Evolutionary conservation across 331 rosid species (phyloP).

Genomic region (Pyracantha coccinea): DNA sequence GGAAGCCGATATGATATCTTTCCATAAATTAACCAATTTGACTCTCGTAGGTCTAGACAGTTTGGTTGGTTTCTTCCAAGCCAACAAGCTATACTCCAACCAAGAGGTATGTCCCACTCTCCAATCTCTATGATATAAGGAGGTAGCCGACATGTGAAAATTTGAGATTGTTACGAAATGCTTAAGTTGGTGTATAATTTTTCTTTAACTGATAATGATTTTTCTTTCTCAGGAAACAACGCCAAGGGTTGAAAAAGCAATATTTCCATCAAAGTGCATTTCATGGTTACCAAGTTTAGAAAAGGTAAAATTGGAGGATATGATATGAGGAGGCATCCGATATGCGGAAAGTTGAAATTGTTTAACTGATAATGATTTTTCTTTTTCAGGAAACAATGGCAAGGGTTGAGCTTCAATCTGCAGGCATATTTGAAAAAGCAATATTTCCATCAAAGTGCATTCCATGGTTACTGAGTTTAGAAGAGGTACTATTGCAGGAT

Average conservation of each 20-base stretch:
- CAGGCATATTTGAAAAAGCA: not conserved
- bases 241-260: not conserved
- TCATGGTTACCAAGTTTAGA: not conserved
- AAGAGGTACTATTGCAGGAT: fast-evolving
- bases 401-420: not conserved
- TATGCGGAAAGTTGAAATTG: no score
- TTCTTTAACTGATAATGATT: no score
- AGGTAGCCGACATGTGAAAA: no score
- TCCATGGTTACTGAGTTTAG: not conserved
- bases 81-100: no score
- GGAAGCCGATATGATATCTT: not conserved
- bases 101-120: not conserved
- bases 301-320: fast-evolving
- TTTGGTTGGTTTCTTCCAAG: not conserved
- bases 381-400: not conserved
- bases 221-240: not conserved
- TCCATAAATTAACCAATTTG: not conserved
- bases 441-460: not conserved
- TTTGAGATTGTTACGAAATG: no score
- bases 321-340: no score
- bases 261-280: not conserved
- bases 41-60: fast-evolving
- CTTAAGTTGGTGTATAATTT: no score
- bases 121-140: no score
- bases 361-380: no score